These are phyloP conservation scores for Chlorophyllum brunneum DNA, from an alignment of 768 basidiomycete species.

Conservation along the genomic window DNA sequence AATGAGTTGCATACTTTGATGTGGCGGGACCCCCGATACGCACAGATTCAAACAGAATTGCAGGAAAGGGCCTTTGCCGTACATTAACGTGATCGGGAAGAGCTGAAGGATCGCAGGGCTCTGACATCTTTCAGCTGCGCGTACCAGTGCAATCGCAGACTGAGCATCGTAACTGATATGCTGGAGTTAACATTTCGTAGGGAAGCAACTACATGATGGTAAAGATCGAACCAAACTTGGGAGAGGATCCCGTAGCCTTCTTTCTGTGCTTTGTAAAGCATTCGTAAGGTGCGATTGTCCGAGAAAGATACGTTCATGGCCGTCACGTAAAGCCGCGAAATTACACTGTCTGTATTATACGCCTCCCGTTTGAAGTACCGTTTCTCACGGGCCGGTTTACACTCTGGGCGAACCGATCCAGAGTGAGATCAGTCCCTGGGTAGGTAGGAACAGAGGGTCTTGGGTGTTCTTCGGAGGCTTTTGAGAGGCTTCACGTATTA, in stretches of 20 bases:
- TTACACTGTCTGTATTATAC: too few species aligned
- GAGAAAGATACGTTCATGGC: neutral
- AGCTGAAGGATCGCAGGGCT: slow-evolving; percentile 44
- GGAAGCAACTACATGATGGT: neutral
- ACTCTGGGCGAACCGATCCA: too few species aligned
- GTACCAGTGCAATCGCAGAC: slow-evolving; percentile 40
- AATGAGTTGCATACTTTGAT: neutral
- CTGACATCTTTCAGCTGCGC: slow-evolving; percentile 41
- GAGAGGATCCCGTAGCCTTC: slow-evolving; percentile 42
- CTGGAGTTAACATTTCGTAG: neutral
- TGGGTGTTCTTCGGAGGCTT: too few species aligned
- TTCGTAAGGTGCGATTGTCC: slow-evolving; percentile 36
- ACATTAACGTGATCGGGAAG: slow-evolving; percentile 42
- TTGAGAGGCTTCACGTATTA: too few species aligned
- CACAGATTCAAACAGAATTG: slow-evolving; percentile 40
- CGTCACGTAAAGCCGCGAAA: too few species aligned
- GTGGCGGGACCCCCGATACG: slow-evolving; percentile 12
- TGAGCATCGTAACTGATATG: slow-evolving; percentile 39
- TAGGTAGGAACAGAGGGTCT: too few species aligned
- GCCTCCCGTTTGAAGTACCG: too few species aligned
- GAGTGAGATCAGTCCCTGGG: too few species aligned
- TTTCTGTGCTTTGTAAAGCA: slow-evolving; percentile 36
- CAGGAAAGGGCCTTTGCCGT: slow-evolving; percentile 43
- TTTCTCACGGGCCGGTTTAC: too few species aligned
- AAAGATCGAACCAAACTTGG: slow-evolving; percentile 33